Evolutionary conservation across 2,329 filamentous ascomycete genomes (phyloP), one percentile per base, ranked within the genome.

Genomic region (Hymenoscyphus infarciens): DNA sequence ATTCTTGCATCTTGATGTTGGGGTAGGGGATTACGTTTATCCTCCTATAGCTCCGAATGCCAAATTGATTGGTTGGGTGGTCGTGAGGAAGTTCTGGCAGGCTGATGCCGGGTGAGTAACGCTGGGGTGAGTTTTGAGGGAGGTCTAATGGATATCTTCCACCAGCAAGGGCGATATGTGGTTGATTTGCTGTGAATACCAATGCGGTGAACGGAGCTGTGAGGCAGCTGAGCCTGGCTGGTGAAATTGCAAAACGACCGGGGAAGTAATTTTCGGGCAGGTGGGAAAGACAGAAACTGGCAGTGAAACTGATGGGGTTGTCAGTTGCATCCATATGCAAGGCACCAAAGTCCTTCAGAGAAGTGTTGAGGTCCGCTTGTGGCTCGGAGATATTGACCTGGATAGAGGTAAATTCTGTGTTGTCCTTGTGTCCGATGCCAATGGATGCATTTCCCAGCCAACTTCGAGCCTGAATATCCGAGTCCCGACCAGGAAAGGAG

Each of bases 171-270:
- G 38, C 38, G 4, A 39, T 39, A 27, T 65, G 63, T 16, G 45
- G 56, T 11, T 61, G 59, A 6, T 29, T 35, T 25, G 54, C 63
- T 54, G 39, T 39, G 54, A 65, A 65, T 3, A 65, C 31, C 6
- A 63, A 53, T 25, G 59, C 59, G 13, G 59, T 57, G 15, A 56
- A 59, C 10, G 55, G 45, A 16, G 59, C 29, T 4, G 59, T 25
- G 1, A 49, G 42, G 15, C 31, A 42, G 16, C 56, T 59, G 3
- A 61, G 5, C 6, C 57, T 31, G 1, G 56, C 19, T 42, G 55
- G 38, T n/a, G 59, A 56, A 15, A 65, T 53, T 22, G 61, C 61
- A 56, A 65, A 61, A 10, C 58, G 35, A 29, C 63, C 58, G 13
- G 27, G 56, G 16, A 63, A 63, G 38, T 56, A 55, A 19, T 60